These are phyloP conservation scores for Biscogniauxia sp. DNA, from an alignment of 2,329 filamentous ascomycete species.

Conservation along the genomic window DNA sequence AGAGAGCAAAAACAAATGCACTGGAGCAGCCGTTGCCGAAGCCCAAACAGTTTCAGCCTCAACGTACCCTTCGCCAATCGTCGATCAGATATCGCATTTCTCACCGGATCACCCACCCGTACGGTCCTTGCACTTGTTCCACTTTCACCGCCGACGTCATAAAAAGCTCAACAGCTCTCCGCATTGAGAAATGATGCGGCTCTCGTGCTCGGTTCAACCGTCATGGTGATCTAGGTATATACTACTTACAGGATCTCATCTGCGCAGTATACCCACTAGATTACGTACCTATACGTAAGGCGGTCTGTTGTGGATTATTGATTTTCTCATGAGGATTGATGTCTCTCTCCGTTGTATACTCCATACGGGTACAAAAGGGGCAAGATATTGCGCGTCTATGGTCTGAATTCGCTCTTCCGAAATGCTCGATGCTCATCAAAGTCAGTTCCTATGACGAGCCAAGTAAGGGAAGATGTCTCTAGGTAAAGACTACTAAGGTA, in stretches of 20 bases:
- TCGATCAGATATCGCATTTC: constrained; percentile 22
- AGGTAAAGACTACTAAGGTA: neutral
- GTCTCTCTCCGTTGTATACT: no score
- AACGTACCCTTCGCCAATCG: constrained; percentile 17
- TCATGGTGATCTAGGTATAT: neutral
- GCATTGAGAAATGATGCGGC: neutral
- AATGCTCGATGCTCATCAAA: neutral
- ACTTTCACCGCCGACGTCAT: neutral
- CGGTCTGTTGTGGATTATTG: no score
- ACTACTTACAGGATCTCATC: neutral
- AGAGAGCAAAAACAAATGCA: neutral
- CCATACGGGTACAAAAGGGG: neutral
- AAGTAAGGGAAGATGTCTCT: neutral
- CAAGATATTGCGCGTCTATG: neutral
- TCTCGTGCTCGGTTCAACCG: neutral
- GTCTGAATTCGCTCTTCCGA: neutral
- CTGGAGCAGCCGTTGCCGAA: constrained; percentile 5
- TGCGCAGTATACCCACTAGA: neutral
- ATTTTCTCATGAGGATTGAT: no score
- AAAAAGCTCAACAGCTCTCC: neutral
- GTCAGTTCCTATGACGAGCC: neutral
- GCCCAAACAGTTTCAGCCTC: constrained; percentile 26
- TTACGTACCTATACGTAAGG: neutral
- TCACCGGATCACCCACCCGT: constrained; percentile 13
- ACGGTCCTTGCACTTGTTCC: neutral